Evolutionary conservation across 768 basidiomycete species (phyloP), one percentile per base, ranked within the genome.

Genomic region (Sporobolomyces pararoseus): DNA sequence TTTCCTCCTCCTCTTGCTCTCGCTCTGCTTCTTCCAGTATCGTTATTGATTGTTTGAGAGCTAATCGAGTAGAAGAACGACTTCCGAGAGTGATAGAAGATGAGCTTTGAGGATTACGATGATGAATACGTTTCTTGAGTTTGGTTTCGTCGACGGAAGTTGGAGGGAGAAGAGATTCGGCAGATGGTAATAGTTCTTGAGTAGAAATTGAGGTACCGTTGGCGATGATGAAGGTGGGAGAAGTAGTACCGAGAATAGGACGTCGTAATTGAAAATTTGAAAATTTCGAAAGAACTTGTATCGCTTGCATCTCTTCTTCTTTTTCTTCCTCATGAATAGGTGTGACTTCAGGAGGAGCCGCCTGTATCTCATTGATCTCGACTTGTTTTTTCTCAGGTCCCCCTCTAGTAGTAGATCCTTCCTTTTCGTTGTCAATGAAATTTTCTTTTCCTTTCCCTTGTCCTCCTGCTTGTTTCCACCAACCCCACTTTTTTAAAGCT

Each of bases 401-500:
- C 46, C 46, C 46, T 47, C 46, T 47, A 13, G 51, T 9, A 13
- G 27, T 17, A 7, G 51, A 10, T 21, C 13, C 51, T 52, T 27
- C 21, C 19, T 13, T 52, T 9, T 42, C 51, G 12, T 13, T 7
- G 10, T 25, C 51, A 19, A 31, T 14, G 3, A 4, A 34, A 35
- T 55, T 21, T 7, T 16, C 31, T 31, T 34, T 34, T 35, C 32
- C 31, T 4, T 35, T 17, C 13, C 29, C 21, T 34, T 13, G 9
- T 27, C 51, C 23, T 23, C 49, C 49, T 50, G 9, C 49, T 52
- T 14, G 9, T n/a, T 57, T 42, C 55, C 34, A 57, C 55, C 55
- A 57, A n/a, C 55, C 55, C 55, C 58, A 59, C 17, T 46, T 27
- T 19, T 27, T 59, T 42, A 59, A 46, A 12, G 58, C 58, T 44